These are phyloP conservation scores for Colletotrichum somersetense DNA, from an alignment of 2,329 filamentous ascomycete genomes.

Conservation along the genomic window DNA sequence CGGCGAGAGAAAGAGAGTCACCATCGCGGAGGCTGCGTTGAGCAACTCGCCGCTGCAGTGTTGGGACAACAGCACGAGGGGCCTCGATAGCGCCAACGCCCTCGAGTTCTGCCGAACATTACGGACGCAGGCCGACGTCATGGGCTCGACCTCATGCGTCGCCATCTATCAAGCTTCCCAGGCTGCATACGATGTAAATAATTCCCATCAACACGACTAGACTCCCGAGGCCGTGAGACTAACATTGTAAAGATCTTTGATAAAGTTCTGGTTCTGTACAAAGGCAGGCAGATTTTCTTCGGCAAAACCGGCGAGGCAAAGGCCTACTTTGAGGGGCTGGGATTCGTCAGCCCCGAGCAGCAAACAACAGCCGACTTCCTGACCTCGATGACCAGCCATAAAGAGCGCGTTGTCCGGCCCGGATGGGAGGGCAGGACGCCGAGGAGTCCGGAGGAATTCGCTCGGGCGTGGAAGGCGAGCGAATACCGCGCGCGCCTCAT, in stretches of 20 bases:
- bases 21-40: constrained; percentile 51
- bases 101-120: constrained; percentile 45
- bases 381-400: constrained; percentile 65
- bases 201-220: not conserved
- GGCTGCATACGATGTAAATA: constrained; percentile 62
- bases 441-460: constrained; percentile 50
- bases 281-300: constrained; percentile 76
- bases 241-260: constrained; percentile 63
- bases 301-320: constrained; percentile 71
- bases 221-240: not conserved
- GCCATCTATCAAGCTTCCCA: constrained; percentile 74
- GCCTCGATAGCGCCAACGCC: constrained; percentile 50
- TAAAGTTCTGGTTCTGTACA: constrained; percentile 75
- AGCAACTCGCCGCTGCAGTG: constrained; percentile 47
- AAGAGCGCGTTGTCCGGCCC: constrained; percentile 46
- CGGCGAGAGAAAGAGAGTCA: constrained; percentile 62
- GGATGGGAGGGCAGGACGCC: constrained; percentile 48
- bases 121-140: constrained; percentile 46
- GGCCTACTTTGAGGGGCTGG: constrained; percentile 73
- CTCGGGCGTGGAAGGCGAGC: constrained; percentile 46
- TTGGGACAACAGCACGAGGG: constrained; percentile 64
- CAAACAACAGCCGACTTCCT: constrained; percentile 82
- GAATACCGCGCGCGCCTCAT: constrained; percentile 46
- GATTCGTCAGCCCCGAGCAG: constrained; percentile 68
- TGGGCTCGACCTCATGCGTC: constrained; percentile 46